Conservation (phyloP, 306 rosid species). For the Corylus heterophylla region DNA sequence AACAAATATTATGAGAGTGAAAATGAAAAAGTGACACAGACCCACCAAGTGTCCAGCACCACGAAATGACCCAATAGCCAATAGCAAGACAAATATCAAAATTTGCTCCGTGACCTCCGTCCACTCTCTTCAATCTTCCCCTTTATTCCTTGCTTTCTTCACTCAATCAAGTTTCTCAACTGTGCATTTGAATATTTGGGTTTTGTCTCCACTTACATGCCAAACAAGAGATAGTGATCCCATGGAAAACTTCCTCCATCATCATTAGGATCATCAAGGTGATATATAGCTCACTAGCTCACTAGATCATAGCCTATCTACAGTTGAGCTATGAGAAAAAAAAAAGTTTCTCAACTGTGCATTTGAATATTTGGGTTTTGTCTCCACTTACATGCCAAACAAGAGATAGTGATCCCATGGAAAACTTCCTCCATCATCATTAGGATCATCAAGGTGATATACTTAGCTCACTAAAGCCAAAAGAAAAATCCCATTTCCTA, state of each 20-base stretch:
- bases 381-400: not conserved
- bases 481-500: too few species aligned
- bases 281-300: too few species aligned
- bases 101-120: slow-evolving; percentile 4
- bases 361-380: slow-evolving; percentile 23
- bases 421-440: too few species aligned
- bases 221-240: too few species aligned
- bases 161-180: not conserved
- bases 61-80: not conserved
- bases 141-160: slow-evolving; percentile 32
- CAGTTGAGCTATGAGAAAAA: too few species aligned
- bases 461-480: too few species aligned
- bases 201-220: slow-evolving; percentile 17
- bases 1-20: not conserved
- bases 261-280: too few species aligned
- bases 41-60: not conserved
- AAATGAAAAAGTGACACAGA: not conserved
- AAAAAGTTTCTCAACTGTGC: not conserved
- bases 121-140: not conserved
- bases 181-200: slow-evolving; percentile 7
- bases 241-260: too few species aligned
- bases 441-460: too few species aligned
- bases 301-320: too few species aligned
- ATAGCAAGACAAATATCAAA: not conserved
- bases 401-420: too few species aligned